Percentiles rank a stretch among this genome's conserved stretches.
Conservation (phyloP, 768 basidiomycete species). For the Mycena maculata region DNA sequence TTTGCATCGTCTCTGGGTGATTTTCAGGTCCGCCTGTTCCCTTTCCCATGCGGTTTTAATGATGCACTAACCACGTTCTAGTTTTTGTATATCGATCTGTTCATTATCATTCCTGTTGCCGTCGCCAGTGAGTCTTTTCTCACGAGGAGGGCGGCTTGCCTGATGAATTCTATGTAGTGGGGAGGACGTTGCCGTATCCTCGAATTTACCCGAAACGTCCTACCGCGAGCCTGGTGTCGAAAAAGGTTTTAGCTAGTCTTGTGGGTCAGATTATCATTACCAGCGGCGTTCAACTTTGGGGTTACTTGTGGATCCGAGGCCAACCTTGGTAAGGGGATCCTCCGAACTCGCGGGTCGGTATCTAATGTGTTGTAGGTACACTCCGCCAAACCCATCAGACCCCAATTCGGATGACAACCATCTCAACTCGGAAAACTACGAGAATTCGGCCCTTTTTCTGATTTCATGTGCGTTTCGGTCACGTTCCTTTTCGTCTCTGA, state of each 20-base stretch:
- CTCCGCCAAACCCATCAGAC: constrained; percentile 64
- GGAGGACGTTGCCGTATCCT: constrained; percentile 90
- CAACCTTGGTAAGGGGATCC: constrained; percentile 79
- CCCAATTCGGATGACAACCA: constrained; percentile 68
- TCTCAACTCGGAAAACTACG: constrained; percentile 87
- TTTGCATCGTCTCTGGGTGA: constrained; percentile 46
- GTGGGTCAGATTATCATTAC: constrained; percentile 93
- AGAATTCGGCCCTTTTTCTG: constrained; percentile 92
- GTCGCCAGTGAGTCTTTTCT: constrained; percentile 81
- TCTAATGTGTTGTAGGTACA: constrained; percentile 69
- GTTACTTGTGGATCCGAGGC: constrained; percentile 87
- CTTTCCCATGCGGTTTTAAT: background rate
- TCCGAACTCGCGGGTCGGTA: background rate
- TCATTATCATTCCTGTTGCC: constrained; percentile 97
- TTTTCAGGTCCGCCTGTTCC: constrained; percentile 80
- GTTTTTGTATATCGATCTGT: constrained; percentile 98
- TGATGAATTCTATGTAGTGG: constrained; percentile 75
- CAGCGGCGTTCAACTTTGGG: constrained; percentile 84
- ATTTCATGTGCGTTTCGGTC: no score
- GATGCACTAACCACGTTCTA: constrained; percentile 44
- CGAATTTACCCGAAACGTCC: constrained; percentile 90
- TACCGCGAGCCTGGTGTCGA: constrained; percentile 95
- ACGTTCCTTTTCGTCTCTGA: no score
- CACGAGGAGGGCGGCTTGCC: background rate
- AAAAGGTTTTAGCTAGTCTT: constrained; percentile 93